Conservation (phyloP, 1,139 yeast species). For the Candida tropicalis region DNA sequence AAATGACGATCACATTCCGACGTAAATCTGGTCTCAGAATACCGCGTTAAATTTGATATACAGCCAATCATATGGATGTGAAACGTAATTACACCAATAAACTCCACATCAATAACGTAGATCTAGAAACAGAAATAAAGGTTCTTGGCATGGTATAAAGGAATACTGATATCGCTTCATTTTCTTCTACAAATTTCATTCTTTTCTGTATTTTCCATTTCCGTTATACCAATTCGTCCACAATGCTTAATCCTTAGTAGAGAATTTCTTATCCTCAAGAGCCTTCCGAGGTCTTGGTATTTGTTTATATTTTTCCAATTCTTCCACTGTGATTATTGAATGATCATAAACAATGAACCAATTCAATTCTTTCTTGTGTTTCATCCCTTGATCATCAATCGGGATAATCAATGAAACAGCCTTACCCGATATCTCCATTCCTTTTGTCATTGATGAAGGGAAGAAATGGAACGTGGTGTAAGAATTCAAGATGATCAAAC, state of each 20-base stretch:
- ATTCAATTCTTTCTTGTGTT: too few relatives aligned
- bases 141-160: background rate
- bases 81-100: background rate
- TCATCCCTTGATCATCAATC: slow-evolving; percentile 9
- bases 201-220: background rate
- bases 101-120: background rate
- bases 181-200: background rate
- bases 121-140: background rate
- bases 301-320: too few relatives aligned
- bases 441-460: too few relatives aligned
- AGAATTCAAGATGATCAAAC: too few relatives aligned
- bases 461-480: too few relatives aligned
- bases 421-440: background rate
- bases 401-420: too few relatives aligned
- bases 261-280: background rate
- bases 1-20: background rate
- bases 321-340: too few relatives aligned
- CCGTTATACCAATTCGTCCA: too few relatives aligned
- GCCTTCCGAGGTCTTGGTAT: background rate
- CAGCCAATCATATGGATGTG: background rate
- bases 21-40: background rate
- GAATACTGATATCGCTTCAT: background rate
- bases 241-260: too few relatives aligned
- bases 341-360: too few relatives aligned
- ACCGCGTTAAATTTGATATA: background rate